Evolutionary conservation across 176 grass and related monocot species (phyloP), one percentile per base, ranked within the genome.

Genomic region (Hordeum marinum): DNA sequence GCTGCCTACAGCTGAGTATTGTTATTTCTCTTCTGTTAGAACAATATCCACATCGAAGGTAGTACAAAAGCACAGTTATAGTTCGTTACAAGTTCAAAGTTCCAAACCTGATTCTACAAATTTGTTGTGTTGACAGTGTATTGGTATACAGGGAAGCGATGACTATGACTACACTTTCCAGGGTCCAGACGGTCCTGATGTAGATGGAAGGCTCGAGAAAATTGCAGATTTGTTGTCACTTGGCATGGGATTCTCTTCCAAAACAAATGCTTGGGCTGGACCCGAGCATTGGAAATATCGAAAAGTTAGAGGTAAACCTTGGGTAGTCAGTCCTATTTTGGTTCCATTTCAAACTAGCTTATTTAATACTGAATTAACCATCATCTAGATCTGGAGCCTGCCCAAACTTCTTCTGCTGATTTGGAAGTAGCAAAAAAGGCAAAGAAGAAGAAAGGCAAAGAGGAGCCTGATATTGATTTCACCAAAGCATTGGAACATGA

Each of bases 241-340:
- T 83, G 91, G 93, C 36, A 90, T 90, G 77, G 88, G 90, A 55
- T 88, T 92, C 76, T 86, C 89, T 82, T 92, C 88, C 52, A 98
- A 92, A 82, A 89, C 91, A 83, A 98, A 98, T 94, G 93, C 96
- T n/a, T 98, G 93, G 96, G 96, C 96, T 75, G 96, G 96, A 77
- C 96, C 93, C 10, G 93, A 98, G 76, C 96, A 98, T 89, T 98
- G 96, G 96, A 98, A 96, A 69, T 98, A 92, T 89, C 79, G 29
- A 58, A 98, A 98, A 88, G 77, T 63, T 79, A 95, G 92, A 92
- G 93, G 96, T 98, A 94, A 12, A 67, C 54, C 11, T 36, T 2
- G 18, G 15, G n/a, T 24, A 34, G 12, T 7, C 26, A 71, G 32
- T 83, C 14, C 26, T 76, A 12, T 67, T 73, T 87, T 65, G 17